A percentile compares a stretch with the other conserved stretches of the same genome.
Evolutionary conservation across 108 stramenopile genomes (phyloP).

Genomic region (Skeletonema marinoi): DNA sequence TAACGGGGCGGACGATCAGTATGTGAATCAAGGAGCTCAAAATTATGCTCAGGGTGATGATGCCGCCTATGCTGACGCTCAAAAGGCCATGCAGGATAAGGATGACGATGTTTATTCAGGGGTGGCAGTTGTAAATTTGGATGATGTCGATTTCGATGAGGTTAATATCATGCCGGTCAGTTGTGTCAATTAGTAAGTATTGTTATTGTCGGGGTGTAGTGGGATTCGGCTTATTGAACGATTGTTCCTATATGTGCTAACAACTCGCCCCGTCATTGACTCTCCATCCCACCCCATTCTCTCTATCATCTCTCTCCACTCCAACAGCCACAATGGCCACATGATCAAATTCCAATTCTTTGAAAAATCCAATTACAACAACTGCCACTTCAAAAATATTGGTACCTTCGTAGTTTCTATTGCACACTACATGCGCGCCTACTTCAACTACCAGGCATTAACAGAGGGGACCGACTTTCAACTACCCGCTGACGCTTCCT

Average conservation of each 20-base stretch:
- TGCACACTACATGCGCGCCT: slow-evolving; percentile 90
- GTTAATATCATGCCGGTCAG: slow-evolving; percentile 82
- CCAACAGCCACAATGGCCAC: slow-evolving; percentile 80
- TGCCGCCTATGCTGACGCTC: slow-evolving; percentile 1
- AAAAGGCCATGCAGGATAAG: slow-evolving; percentile 8
- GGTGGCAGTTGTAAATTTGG: not conserved
- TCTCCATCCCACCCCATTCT: not conserved
- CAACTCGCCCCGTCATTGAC: not conserved
- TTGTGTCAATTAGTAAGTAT: slow-evolving; percentile 89
- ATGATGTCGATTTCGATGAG: slow-evolving; percentile 65
- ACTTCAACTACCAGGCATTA: slow-evolving; percentile 86
- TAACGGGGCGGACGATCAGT: slow-evolving; percentile 1
- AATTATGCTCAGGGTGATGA: slow-evolving; percentile 25
- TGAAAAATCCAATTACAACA: slow-evolving; percentile 63
- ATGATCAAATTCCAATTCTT: slow-evolving; percentile 90
- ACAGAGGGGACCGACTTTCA: slow-evolving; percentile 67
- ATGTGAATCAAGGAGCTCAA: slow-evolving; percentile 10
- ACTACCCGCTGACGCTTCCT: slow-evolving; percentile 65
- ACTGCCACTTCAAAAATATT: slow-evolving; percentile 80
- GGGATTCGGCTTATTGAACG: not conserved
- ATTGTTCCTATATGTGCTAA: not conserved
- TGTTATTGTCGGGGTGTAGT: not conserved
- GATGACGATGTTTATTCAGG: slow-evolving; percentile 54
- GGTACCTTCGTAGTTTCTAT: slow-evolving; percentile 88
- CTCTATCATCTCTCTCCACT: not conserved